Evolutionary conservation across 1,139 yeast species (phyloP), one percentile per base, ranked within the genome.

Genomic region (Debaryomyces robertsiae): DNA sequence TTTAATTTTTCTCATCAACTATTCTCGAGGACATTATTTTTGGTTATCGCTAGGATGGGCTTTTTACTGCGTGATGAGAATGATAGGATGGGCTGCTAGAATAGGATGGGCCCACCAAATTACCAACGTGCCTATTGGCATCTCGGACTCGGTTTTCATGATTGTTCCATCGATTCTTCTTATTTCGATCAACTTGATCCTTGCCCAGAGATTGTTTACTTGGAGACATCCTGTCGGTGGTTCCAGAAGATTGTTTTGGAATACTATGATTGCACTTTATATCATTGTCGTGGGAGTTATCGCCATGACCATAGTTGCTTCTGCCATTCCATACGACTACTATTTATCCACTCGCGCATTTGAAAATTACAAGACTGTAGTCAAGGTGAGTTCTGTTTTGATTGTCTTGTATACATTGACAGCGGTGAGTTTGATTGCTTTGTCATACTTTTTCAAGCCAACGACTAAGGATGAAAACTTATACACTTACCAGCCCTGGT

Each of bases 141-240:
- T 86, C 38, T 71, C 85, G 3, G 71, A 84, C 25, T 80, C 76
- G 37, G 79, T 84, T 23, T 75, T 85, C 44, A 60, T 77, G 35
- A 73, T 82, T 46, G 63, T 83, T 45, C 84, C 81, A 17, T 69
- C 81, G 6, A 75, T 82, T 37, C 52, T 81, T 13, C 54, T 82
- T 31, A 78, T 80, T 16, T 73, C 84, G 1, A 67, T 79, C 49
- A 82, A 83, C 54, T 73, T 84, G 60, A 75, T 84, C 32, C 65
- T 86, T 46, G 90, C 90, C 4, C 93, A 85, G 59, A 74, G 95
- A 50, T 70, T 85, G 33, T 85, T 84, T 63, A 84, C 91, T 6
- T 84, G 93, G 89, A 70, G 87, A 55, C 94, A 86, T 56, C 94
- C 95, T 3, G 84, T 81, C 36, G 79, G 85, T 23, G 94, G 93